Percentiles rank a stretch among this genome's conserved stretches.
These are phyloP conservation scores for Ascochyta viciae-villosae DNA, from an alignment of 2,329 filamentous ascomycete genomes.

Conservation along the genomic window DNA sequence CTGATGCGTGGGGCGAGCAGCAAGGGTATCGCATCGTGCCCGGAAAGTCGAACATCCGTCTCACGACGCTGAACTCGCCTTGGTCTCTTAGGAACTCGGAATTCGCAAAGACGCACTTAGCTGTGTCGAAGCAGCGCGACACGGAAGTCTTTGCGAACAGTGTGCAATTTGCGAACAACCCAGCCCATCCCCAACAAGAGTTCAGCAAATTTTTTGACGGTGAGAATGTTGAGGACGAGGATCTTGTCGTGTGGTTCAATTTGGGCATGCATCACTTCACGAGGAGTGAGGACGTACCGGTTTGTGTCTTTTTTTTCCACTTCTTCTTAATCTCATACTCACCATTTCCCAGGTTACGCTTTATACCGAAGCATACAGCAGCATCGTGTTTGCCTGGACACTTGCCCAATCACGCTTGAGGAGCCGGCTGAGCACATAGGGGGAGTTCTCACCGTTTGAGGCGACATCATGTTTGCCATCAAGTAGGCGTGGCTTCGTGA, in stretches of 20 bases:
- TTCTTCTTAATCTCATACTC: neutral
- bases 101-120: constrained; percentile 50
- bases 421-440: constrained; percentile 22
- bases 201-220: constrained; percentile 60
- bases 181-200: constrained; percentile 54
- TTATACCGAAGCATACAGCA: constrained; percentile 30
- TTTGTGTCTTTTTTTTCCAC: neutral
- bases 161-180: constrained; percentile 47
- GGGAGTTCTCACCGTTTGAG: constrained; percentile 7
- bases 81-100: constrained; percentile 45
- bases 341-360: constrained; percentile 17
- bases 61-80: constrained; percentile 47
- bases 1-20: constrained; percentile 60
- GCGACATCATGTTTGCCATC: neutral
- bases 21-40: constrained; percentile 58
- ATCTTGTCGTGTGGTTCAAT: constrained; percentile 59
- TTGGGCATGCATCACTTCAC: constrained; percentile 55
- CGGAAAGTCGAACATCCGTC: constrained; percentile 36
- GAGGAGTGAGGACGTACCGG: constrained; percentile 13
- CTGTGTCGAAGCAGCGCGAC: constrained; percentile 54
- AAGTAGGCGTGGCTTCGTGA: no score
- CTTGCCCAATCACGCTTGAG: constrained; percentile 17
- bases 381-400: constrained; percentile 29
- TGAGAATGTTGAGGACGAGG: constrained; percentile 52
- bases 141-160: constrained; percentile 50